Evolutionary conservation across 1,284 basidiomycete species (phyloP).

Genomic region (Austroboletus niveus): DNA sequence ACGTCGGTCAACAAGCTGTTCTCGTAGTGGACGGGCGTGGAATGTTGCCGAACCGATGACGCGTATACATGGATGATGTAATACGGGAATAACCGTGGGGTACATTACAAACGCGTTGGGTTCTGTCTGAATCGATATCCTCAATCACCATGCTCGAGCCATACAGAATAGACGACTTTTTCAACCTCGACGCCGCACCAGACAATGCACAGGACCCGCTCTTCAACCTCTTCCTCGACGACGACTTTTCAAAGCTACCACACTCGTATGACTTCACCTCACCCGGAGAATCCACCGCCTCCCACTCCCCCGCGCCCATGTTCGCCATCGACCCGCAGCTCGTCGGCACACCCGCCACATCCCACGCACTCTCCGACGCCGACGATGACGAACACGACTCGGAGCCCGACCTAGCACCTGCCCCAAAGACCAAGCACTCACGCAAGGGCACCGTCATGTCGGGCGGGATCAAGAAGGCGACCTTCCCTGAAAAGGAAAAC

Average conservation of each 20-base stretch:
- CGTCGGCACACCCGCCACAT: slow-evolving; percentile 44
- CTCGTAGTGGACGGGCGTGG: slow-evolving; percentile 40
- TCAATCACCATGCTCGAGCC: slow-evolving; percentile 17
- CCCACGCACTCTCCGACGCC: slow-evolving; percentile 33
- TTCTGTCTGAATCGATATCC: too few species aligned
- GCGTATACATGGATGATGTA: slow-evolving; percentile 15
- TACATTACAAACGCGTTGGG: neutral
- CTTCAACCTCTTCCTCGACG: slow-evolving; percentile 42
- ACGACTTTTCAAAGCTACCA: slow-evolving; percentile 42
- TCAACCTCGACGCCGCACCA: slow-evolving; percentile 47
- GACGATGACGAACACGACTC: slow-evolving; percentile 21
- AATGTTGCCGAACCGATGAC: slow-evolving; percentile 10
- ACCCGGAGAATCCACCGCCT: slow-evolving; percentile 13
- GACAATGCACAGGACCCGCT: slow-evolving; percentile 33
- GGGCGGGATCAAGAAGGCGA: slow-evolving; percentile 65
- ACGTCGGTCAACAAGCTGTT: slow-evolving; percentile 91
- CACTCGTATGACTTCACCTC: slow-evolving; percentile 38
- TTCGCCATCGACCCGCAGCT: slow-evolving; percentile 55
- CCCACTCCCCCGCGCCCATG: slow-evolving; percentile 25
- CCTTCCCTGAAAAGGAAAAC: slow-evolving; percentile 38
- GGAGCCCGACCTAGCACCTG: slow-evolving; percentile 29
- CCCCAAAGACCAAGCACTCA: slow-evolving; percentile 41
- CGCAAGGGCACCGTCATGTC: slow-evolving; percentile 70
- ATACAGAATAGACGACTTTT: slow-evolving; percentile 46
- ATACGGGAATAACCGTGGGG: slow-evolving; percentile 15